These are phyloP conservation scores for Verruconis gallopava DNA, from an alignment of 2,329 filamentous ascomycete genomes.

Conservation along the genomic window DNA sequence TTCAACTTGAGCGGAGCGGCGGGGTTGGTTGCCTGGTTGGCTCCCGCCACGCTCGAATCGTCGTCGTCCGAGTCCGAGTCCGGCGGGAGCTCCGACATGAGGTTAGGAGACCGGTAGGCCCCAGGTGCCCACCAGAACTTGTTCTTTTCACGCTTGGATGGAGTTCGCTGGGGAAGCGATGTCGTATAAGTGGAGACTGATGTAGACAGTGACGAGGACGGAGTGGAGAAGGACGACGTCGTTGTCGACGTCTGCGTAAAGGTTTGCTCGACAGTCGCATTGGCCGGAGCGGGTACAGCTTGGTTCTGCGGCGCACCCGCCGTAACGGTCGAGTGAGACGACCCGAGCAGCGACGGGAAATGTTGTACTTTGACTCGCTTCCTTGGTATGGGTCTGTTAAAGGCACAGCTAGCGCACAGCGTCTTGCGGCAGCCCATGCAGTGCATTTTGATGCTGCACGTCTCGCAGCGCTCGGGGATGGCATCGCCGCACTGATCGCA, in stretches of 20 bases:
- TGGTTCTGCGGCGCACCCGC: conserved; percentile 14
- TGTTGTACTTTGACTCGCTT: conserved; percentile 24
- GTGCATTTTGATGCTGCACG: conserved; percentile 49
- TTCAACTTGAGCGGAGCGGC: conserved; percentile 36
- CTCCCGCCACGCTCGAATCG: conserved; percentile 12
- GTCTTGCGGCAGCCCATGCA: conserved; percentile 48
- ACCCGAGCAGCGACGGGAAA: conserved; percentile 17
- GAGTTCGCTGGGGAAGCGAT: conserved; percentile 3
- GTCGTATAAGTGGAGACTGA: conserved; percentile 3
- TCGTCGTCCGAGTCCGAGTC: conserved; percentile 26
- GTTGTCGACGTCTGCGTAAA: background rate
- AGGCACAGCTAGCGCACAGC: conserved; percentile 46
- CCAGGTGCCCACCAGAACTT: conserved; percentile 48
- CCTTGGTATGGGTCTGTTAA: conserved; percentile 38
- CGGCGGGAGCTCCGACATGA: conserved; percentile 40
- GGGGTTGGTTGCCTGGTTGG: conserved; percentile 21
- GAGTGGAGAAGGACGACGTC: conserved; percentile 19
- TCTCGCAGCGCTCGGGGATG: conserved; percentile 45
- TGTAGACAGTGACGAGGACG: conserved; percentile 17
- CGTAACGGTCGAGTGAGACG: conserved; percentile 19
- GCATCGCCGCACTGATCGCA: conserved; percentile 41
- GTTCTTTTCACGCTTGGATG: conserved; percentile 15
- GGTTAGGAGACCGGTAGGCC: conserved; percentile 40
- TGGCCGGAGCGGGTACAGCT: background rate
- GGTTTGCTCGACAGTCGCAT: no score